Evolutionary conservation across 2,329 filamentous ascomycete species (phyloP).

Genomic region (Cordyceps pruinosa): DNA sequence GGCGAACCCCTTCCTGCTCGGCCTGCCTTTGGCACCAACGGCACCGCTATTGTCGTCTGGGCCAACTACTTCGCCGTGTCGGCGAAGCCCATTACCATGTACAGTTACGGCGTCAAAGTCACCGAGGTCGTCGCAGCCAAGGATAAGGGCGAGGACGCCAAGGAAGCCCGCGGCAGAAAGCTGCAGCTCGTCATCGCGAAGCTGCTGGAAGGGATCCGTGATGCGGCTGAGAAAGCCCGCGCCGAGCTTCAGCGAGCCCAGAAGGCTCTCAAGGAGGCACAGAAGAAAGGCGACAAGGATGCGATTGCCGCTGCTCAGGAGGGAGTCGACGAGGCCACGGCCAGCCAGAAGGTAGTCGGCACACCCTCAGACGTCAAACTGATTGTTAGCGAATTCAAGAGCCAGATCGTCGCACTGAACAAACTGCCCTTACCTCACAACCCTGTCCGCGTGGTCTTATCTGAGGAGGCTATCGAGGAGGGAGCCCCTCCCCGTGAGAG

Average conservation of each 20-base stretch:
- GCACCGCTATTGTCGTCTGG: constrained; percentile 40
- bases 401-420: constrained; percentile 35
- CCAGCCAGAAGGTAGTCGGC: background rate
- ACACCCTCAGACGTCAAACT: constrained; percentile 11
- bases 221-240: constrained; percentile 7
- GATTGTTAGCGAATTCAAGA: constrained; percentile 45
- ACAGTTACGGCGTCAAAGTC: constrained; percentile 40
- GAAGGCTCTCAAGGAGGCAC: background rate
- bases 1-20: constrained; percentile 35
- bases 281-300: background rate
- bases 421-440: constrained; percentile 30
- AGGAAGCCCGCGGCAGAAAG: constrained; percentile 36
- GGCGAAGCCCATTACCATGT: constrained; percentile 30
- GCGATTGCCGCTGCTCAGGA: background rate
- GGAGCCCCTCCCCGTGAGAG: background rate
- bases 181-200: constrained; percentile 35
- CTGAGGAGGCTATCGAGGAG: constrained; percentile 22
- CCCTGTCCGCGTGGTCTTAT: constrained; percentile 29
- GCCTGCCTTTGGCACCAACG: constrained; percentile 42
- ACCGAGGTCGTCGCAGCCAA: constrained; percentile 18
- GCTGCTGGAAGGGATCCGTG: constrained; percentile 30
- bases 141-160: constrained; percentile 12
- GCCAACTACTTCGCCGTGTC: constrained; percentile 47
- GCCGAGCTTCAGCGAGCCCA: background rate
- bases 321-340: background rate